Conservation (phyloP, 306 rosid species). For the Vachellia collinsii region DNA sequence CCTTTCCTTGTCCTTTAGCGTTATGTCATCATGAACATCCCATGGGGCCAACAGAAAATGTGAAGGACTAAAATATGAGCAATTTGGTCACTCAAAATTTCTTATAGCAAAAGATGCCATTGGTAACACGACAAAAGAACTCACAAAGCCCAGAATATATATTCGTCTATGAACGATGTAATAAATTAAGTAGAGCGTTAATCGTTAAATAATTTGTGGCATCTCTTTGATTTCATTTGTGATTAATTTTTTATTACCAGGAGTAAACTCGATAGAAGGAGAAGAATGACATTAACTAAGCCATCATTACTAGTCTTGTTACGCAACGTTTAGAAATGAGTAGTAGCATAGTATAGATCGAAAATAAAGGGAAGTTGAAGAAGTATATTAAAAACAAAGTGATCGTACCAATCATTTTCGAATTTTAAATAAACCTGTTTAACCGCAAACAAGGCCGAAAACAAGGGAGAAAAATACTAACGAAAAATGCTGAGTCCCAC, state of each 20-base stretch:
- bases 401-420: not conserved
- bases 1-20: not conserved
- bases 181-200: not conserved
- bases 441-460: constrained; percentile 32
- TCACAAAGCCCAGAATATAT: not conserved
- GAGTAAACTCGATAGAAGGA: constrained; percentile 27
- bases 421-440: constrained; percentile 6
- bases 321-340: constrained; percentile 3
- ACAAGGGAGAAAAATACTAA: constrained; percentile 28
- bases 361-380: constrained; percentile 7
- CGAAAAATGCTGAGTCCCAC: constrained; percentile 34
- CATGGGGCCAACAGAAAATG: not conserved
- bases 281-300: constrained; percentile 8
- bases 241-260: constrained; percentile 19
- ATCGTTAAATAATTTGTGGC: constrained; percentile 23
- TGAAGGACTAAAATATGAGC: not conserved
- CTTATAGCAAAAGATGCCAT: constrained; percentile 30
- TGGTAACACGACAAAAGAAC: not conserved
- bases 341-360: constrained; percentile 20
- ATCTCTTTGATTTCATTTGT: constrained; percentile 17
- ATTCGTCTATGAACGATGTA: not conserved
- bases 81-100: not conserved
- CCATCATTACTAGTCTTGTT: constrained; percentile 35
- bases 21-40: not conserved
- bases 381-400: constrained; percentile 22